These are phyloP conservation scores for Phycomyces nitens DNA, from an alignment of 192 early-diverging fungal genomes.

Conservation along the genomic window DNA sequence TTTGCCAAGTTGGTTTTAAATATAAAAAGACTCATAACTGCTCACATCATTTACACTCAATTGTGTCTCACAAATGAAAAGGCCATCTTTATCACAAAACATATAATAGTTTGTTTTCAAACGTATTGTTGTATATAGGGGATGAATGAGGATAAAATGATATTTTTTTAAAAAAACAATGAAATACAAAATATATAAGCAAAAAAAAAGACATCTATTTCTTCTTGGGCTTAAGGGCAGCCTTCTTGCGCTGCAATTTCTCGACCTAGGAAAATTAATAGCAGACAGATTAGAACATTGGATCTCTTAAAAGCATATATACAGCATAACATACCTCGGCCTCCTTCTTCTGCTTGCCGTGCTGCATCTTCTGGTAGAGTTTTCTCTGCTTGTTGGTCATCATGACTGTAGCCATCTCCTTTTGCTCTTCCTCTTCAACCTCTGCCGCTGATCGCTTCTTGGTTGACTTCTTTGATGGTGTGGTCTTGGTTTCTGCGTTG, in stretches of 20 bases:
- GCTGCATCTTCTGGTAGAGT: constrained; percentile 76
- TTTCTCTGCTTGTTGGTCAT: constrained; percentile 82
- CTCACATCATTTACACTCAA: too few relatives aligned
- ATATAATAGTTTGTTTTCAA: too few relatives aligned
- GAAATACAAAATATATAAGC: too few relatives aligned
- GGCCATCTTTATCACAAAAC: too few relatives aligned
- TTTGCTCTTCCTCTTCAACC: constrained; percentile 53
- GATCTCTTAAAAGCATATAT: neutral
- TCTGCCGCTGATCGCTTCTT: constrained; percentile 56
- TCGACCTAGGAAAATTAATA: neutral
- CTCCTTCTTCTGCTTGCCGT: constrained; percentile 65
- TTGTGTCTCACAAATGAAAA: too few relatives aligned
- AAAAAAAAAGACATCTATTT: neutral
- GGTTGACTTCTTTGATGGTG: constrained; percentile 24
- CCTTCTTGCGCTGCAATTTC: constrained; percentile 30
- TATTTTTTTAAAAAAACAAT: too few relatives aligned
- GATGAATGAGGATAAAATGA: too few relatives aligned
- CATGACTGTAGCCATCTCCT: constrained; percentile 83
- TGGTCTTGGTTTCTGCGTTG: constrained; percentile 44
- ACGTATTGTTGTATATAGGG: too few relatives aligned
- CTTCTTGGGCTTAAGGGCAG: constrained; percentile 23
- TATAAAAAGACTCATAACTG: too few relatives aligned
- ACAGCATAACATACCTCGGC: constrained; percentile 48
- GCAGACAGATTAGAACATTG: neutral
- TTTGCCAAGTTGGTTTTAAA: too few relatives aligned